Base-by-base conservation (phyloP, 108 stramenopile species). In the Tribonema minus region DNA sequence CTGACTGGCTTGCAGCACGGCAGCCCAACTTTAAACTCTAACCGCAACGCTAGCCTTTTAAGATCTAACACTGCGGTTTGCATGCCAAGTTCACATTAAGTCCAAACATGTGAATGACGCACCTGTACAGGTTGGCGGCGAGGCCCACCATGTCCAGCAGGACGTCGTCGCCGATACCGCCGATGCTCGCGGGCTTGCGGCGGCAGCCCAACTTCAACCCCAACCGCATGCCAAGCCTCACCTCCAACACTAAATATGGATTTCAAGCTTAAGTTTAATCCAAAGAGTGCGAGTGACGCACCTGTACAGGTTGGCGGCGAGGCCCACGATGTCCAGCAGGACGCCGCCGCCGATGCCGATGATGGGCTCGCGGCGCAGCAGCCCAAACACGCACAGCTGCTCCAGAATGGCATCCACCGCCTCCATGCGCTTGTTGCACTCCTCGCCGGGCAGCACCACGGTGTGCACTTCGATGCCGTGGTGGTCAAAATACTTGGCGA, bases 271-370 rank as follows among this genome's bases (percentile, higher is more conserved):
- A n/a, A n/a, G n/a, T n/a, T n/a, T n/a, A n/a, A n/a, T n/a, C 93
- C n/a, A n/a, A n/a, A n/a, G n/a, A n/a, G n/a, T n/a, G n/a, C n/a
- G n/a, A n/a, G n/a, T n/a, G n/a, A n/a, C n/a, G n/a, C n/a, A n/a
- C n/a, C n/a, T 92, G 87, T 95, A 97, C 5, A 93, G 88, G 70
- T 92, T 93, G 9, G 94, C 94, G 2, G 93, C 96, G 91, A 94
- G 90, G 37, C 96, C 96, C 29, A 91, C 93, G 74, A 95, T 94
- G 78, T 97, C 96, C 7, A 95, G 87, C 7, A 97, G 82, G 61
- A 90, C 89, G 29, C 96, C 96, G 4, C 96, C 96, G 23, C 96
- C 96, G 81, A 97, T 91, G 73, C 93, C 94, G 15, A 95, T 86
- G 80, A 95, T 92, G 1, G 96, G 96, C 73, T 95, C 94, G 36